Evolutionary conservation across 495 filamentous ascomycete genomes (phyloP).

Genomic region (Lindgomyces ingoldianus): DNA sequence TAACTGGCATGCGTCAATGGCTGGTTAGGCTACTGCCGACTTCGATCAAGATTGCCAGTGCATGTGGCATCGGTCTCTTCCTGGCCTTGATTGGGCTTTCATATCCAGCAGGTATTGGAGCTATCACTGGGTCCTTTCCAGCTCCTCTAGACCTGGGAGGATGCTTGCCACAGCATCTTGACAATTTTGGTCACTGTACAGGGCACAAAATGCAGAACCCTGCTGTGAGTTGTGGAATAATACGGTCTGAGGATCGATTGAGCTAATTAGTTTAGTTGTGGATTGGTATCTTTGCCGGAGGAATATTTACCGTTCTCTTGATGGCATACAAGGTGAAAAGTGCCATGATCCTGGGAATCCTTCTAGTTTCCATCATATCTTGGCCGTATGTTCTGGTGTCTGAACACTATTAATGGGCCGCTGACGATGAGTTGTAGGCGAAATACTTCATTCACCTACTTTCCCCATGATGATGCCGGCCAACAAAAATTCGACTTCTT

Average conservation of each 20-base stretch:
- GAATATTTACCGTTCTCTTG: constrained; percentile 71
- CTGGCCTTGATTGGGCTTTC: constrained; percentile 77
- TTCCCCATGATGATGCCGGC: constrained; percentile 67
- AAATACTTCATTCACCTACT: constrained; percentile 70
- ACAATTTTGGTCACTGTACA: constrained; percentile 53
- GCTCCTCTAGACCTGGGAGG: constrained; percentile 73
- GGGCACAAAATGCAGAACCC: constrained; percentile 70
- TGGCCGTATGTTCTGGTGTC: constrained; percentile 63
- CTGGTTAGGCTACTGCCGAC: constrained; percentile 74
- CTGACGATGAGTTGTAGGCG: constrained; percentile 45
- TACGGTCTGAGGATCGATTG: not conserved
- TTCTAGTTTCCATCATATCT: constrained; percentile 79
- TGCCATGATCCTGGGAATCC: constrained; percentile 76
- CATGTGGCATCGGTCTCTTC: constrained; percentile 78
- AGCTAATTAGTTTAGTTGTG: constrained; percentile 55
- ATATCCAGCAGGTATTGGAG: constrained; percentile 77
- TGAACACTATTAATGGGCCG: not conserved
- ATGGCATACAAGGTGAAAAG: constrained; percentile 84
- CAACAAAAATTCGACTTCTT: constrained; percentile 74
- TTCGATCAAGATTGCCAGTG: constrained; percentile 81
- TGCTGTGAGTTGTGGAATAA: constrained; percentile 46
- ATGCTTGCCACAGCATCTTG: constrained; percentile 51
- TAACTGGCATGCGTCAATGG: constrained; percentile 82
- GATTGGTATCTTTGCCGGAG: constrained; percentile 83
- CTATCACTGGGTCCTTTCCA: constrained; percentile 60